Conservation (phyloP, 192 early-diverging fungal species). For the Pilaira anomala region DNA sequence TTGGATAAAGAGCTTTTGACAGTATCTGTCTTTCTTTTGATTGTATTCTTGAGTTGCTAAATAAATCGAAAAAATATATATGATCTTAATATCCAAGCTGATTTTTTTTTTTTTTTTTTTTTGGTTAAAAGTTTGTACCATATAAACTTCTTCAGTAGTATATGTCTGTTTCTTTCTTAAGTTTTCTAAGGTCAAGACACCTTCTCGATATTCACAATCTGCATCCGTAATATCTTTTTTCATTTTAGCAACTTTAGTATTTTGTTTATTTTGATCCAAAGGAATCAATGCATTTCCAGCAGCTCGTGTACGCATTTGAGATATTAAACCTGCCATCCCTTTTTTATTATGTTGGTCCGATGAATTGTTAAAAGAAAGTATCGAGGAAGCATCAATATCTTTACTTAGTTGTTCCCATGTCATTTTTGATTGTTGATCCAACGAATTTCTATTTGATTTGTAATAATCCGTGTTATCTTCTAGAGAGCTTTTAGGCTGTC, state of each 20-base stretch:
- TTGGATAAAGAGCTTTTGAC: neutral
- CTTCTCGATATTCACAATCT: slow-evolving; percentile 32
- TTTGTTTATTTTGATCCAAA: slow-evolving; percentile 33
- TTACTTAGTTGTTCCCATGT: neutral
- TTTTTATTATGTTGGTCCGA: slow-evolving; percentile 25
- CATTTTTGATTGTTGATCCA: neutral
- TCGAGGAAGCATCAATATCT: slow-evolving; percentile 21
- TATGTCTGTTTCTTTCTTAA: slow-evolving; percentile 24
- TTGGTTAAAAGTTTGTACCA: too few species aligned
- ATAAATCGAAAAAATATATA: neutral
- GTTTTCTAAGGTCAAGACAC: slow-evolving; percentile 25
- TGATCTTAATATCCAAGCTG: neutral
- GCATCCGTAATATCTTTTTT: slow-evolving; percentile 41
- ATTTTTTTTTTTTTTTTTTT: too few species aligned
- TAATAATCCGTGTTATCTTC: slow-evolving; percentile 6
- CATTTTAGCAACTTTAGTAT: slow-evolving; percentile 32
- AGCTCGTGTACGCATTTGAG: slow-evolving; percentile 27
- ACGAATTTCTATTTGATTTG: slow-evolving; percentile 3
- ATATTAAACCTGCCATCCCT: slow-evolving; percentile 29
- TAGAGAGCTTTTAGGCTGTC: neutral
- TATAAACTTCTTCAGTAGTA: slow-evolving; percentile 11
- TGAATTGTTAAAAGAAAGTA: neutral
- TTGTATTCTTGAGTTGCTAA: neutral
- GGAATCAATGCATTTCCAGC: slow-evolving; percentile 13
- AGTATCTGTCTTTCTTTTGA: slow-evolving; percentile 11